Percentiles rank a stretch among this genome's conserved stretches.
Conservation (phyloP, 176 grass and related monocot genomes). For the Carex myosuroides region DNA sequence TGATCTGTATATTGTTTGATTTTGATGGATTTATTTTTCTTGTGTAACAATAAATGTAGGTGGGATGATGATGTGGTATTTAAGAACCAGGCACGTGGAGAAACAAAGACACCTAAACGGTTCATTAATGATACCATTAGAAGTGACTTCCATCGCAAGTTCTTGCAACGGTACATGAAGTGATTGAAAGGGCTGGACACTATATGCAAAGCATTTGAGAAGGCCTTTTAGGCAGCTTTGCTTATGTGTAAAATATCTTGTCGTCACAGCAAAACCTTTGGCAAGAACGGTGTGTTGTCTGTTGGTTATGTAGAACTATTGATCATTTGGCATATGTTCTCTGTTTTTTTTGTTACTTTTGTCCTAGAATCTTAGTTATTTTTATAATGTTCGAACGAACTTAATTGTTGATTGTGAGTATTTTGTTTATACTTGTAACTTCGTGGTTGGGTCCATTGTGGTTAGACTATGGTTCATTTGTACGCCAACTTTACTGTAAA, state of each 20-base stretch:
- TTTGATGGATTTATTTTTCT: not conserved
- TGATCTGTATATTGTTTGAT: not conserved
- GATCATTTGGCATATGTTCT: not conserved
- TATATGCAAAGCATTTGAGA: not conserved
- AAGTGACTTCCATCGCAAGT: constrained; percentile 94
- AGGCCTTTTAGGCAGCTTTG: not conserved
- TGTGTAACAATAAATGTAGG: constrained; percentile 17
- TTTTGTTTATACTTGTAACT: not conserved
- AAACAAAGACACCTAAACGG: constrained; percentile 74
- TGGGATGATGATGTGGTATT: constrained; percentile 96
- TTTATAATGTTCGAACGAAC: not conserved
- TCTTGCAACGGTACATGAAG: constrained; percentile 97
- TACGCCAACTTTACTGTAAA: too few relatives aligned
- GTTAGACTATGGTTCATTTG: not conserved
- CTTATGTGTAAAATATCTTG: constrained; percentile 5
- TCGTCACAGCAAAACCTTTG: not conserved
- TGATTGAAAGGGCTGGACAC: constrained; percentile 16
- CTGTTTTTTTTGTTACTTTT: not conserved
- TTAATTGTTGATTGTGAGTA: not conserved
- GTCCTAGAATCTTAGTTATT: not conserved
- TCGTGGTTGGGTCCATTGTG: not conserved
- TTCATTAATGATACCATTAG: constrained; percentile 97
- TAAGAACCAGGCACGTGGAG: constrained; percentile 87
- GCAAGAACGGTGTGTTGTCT: not conserved
- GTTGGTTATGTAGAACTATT: not conserved